phyloP scores from a whole-genome alignment of 1,284 basidiomycete species.

The Apiotrichum sp. region DNA sequence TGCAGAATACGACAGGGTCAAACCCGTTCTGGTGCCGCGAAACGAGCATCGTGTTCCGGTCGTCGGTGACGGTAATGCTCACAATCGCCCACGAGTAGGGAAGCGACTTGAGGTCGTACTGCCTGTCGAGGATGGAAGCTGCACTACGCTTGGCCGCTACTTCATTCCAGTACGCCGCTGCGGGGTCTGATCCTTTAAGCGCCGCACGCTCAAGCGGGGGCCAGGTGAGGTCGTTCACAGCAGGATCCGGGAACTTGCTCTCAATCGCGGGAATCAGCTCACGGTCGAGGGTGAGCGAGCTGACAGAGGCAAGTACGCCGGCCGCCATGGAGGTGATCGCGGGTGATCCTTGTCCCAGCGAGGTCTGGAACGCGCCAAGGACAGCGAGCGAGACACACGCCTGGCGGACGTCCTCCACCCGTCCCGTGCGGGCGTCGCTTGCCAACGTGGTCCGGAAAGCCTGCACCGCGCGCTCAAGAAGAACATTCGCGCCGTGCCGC shows the following conservation, averaged over 20 bases:
- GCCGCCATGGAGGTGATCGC: constrained; percentile 56
- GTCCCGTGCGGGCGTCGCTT: constrained; percentile 57
- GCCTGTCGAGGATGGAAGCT: constrained; percentile 44
- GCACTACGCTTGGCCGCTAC: constrained; percentile 54
- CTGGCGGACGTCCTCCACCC: constrained; percentile 64
- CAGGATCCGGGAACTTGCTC: constrained; percentile 50
- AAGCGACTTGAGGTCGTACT: constrained; percentile 47
- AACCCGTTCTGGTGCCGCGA: constrained; percentile 64
- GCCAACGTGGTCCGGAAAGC: constrained; percentile 63
- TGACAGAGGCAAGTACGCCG: constrained; percentile 56
- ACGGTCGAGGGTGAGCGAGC: constrained; percentile 68
- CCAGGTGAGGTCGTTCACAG: constrained; percentile 60
- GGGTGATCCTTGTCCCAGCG: constrained; percentile 58
- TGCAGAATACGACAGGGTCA: constrained; percentile 71
- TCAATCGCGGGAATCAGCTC: constrained; percentile 54
- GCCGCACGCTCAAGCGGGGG: constrained; percentile 49
- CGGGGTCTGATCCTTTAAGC: constrained; percentile 1
- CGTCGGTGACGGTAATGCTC: constrained; percentile 73
- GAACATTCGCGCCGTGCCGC: constrained; percentile 58
- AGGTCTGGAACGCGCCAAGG: constrained; percentile 68
- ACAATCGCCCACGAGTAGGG: constrained; percentile 80
- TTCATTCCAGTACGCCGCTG: constrained; percentile 32
- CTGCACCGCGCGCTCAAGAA: constrained; percentile 61
- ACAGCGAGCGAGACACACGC: constrained; percentile 63
- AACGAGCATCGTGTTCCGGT: constrained; percentile 75